These are phyloP conservation scores for Andrographis paniculata DNA, from an alignment of 305 asterid species.

Conservation along the genomic window DNA sequence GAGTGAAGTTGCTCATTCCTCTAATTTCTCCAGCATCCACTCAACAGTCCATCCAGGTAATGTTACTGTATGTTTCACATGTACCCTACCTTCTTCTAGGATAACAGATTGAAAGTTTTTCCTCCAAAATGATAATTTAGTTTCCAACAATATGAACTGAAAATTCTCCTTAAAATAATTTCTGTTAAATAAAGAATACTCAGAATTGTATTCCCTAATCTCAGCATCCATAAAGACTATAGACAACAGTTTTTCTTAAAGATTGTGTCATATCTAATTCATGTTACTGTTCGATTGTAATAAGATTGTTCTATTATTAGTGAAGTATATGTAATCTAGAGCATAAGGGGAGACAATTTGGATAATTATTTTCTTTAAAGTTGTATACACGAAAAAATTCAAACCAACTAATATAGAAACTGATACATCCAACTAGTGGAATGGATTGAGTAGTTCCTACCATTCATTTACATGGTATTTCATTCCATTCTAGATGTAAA, in stretches of 20 bases:
- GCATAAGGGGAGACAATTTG: not conserved
- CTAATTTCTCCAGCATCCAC: conserved; percentile 85
- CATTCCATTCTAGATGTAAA: conserved; percentile 12
- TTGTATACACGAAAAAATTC: not conserved
- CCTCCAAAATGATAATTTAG: not conserved
- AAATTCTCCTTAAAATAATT: no score
- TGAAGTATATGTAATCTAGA: not conserved
- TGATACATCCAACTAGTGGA: not conserved
- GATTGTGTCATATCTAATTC: no score
- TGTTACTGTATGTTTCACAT: conserved; percentile 1
- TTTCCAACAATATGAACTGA: no score
- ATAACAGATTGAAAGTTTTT: not conserved
- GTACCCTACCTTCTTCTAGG: not conserved
- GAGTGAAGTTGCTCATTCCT: conserved; percentile 80
- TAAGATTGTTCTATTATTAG: not conserved
- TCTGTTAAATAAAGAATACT: no score
- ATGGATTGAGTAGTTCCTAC: not conserved
- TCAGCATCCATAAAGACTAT: no score
- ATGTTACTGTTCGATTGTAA: not conserved
- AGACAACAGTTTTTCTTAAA: no score
- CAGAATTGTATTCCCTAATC: no score
- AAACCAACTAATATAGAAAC: not conserved
- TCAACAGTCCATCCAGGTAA: conserved; percentile 90
- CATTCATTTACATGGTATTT: conserved; percentile 11
- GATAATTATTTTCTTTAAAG: not conserved